Evolutionary conservation across 139 green algal species (phyloP).

Genomic region (Chlamydomonas sphaeroides): DNA sequence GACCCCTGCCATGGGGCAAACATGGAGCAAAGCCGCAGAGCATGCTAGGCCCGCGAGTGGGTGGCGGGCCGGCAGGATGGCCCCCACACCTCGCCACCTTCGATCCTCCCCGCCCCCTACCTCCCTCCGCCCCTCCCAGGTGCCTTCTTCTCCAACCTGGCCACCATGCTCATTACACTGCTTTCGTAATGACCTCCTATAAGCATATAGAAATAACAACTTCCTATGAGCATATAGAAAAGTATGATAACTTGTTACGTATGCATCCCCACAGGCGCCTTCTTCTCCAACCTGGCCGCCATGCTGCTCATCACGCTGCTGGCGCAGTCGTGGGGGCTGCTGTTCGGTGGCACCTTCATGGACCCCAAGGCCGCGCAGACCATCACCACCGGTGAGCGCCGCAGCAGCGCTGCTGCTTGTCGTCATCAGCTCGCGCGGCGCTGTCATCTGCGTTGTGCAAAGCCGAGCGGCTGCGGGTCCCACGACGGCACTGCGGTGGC

Average conservation of each 20-base stretch:
- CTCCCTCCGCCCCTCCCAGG: constrained; percentile 1
- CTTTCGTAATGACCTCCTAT: constrained; percentile 21
- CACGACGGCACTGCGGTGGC: no score
- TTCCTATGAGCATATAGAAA: no score
- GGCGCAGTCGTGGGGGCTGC: constrained; percentile 47
- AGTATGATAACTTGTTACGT: no score
- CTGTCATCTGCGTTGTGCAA: no score
- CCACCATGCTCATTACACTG: constrained; percentile 42
- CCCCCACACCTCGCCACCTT: no score
- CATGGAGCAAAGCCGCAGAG: no score
- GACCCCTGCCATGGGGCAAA: no score
- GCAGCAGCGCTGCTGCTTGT: no score
- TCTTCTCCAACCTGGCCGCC: constrained; percentile 50
- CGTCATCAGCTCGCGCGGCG: no score
- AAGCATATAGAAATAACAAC: no score
- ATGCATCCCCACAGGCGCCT: constrained; percentile 48
- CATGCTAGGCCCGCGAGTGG: no score
- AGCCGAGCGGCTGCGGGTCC: not conserved
- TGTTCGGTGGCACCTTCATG: constrained; percentile 64
- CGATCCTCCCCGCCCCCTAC: not conserved
- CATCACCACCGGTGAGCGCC: constrained; percentile 49
- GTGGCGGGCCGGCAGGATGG: no score
- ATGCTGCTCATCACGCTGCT: constrained; percentile 49
- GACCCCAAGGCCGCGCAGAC: constrained; percentile 72
- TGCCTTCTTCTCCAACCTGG: constrained; percentile 55